A percentile compares a stretch with the other conserved stretches of the same genome.
Conservation (phyloP, 176 grass and related monocot species). For the Aegilops sharonensis region DNA sequence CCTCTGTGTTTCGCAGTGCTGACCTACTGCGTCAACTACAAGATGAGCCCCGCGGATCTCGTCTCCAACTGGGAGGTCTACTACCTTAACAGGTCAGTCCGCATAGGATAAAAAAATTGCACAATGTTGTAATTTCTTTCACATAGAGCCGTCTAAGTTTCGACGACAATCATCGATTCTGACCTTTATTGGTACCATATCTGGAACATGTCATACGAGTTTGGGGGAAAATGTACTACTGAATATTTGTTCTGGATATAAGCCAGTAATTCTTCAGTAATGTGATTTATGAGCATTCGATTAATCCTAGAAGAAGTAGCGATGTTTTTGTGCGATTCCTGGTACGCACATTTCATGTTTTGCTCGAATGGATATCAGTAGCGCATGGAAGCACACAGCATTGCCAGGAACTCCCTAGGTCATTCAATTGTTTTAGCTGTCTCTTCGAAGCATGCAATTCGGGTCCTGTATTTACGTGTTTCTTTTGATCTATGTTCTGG, state of each 20-base stretch:
- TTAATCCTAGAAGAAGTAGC: not conserved
- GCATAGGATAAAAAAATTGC: not conserved
- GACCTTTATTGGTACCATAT: not conserved
- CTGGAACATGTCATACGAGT: not conserved
- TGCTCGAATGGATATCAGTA: not conserved
- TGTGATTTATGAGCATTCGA: not conserved
- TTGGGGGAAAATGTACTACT: not conserved
- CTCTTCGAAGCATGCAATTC: too few species aligned
- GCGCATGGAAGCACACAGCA: too few species aligned
- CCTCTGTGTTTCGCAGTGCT: conserved; percentile 49
- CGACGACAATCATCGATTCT: not conserved
- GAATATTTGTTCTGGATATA: not conserved
- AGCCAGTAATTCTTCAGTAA: not conserved
- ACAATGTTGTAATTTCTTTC: not conserved
- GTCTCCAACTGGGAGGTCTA: conserved; percentile 91
- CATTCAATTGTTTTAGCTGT: too few species aligned
- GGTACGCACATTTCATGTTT: not conserved
- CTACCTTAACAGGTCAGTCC: conserved; percentile 80
- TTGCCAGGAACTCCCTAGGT: too few species aligned
- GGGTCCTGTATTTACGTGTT: too few species aligned
- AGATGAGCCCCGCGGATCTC: conserved; percentile 73
- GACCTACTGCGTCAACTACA: conserved; percentile 95
- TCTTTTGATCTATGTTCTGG: too few species aligned
- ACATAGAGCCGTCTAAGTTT: not conserved
- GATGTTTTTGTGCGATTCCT: not conserved